Evolutionary conservation across 148 eudicot species (phyloP).

Genomic region (Camellia granthamiana): DNA sequence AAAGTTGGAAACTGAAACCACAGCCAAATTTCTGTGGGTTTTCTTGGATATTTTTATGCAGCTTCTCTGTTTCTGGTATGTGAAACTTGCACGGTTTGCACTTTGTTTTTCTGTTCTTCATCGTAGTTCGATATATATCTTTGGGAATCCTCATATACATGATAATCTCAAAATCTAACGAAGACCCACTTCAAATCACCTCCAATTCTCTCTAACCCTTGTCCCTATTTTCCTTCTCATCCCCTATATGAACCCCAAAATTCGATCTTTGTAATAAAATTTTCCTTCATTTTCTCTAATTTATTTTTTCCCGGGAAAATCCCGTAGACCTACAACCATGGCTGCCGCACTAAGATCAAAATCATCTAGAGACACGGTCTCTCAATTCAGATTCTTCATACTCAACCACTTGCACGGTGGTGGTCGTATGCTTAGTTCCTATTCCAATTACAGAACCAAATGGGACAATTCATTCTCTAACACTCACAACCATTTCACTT

Average conservation of each 20-base stretch:
- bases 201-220: slow-evolving; percentile 42
- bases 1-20: no score
- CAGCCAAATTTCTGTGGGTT: no score
- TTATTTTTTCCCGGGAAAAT: neutral
- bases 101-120: neutral
- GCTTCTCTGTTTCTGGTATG: no score
- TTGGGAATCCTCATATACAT: neutral
- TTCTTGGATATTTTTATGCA: no score
- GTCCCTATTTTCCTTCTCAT: slow-evolving; percentile 28
- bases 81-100: neutral
- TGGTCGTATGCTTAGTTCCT: slow-evolving; percentile 49
- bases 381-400: slow-evolving; percentile 73
- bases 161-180: slow-evolving; percentile 20
- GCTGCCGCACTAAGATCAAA: slow-evolving; percentile 86
- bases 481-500: slow-evolving; percentile 41
- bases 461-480: slow-evolving; percentile 38
- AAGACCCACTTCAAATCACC: slow-evolving; percentile 32
- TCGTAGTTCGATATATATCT: neutral
- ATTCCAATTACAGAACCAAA: slow-evolving; percentile 32
- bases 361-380: slow-evolving; percentile 59
- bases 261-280: slow-evolving; percentile 1
- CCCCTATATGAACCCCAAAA: slow-evolving; percentile 10
- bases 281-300: neutral
- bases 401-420: slow-evolving; percentile 56
- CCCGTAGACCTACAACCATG: slow-evolving; percentile 36